Conservation (phyloP, 805 yeast species). For the Saccharomycopsis sp. region DNA sequence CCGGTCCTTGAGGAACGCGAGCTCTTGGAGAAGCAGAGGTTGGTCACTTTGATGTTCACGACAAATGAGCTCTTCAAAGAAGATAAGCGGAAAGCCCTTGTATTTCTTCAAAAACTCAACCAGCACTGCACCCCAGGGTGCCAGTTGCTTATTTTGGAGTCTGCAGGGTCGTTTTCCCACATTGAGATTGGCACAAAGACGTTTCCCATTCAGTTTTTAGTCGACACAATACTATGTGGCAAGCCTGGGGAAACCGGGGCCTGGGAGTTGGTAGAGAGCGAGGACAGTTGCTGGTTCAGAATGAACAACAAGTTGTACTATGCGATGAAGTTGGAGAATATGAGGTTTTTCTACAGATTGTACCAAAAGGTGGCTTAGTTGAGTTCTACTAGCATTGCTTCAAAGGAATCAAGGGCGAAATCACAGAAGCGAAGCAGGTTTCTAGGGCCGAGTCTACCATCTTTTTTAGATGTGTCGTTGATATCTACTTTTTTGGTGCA, state of each 20-base stretch:
- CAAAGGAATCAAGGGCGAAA: too few species aligned
- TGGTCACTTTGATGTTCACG: conserved; percentile 72
- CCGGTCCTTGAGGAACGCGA: conserved; percentile 24
- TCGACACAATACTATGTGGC: conserved; percentile 65
- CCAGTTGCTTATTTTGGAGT: conserved; percentile 60
- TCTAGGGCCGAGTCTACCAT: too few species aligned
- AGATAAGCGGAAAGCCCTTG: conserved; percentile 51
- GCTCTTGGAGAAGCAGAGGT: conserved; percentile 29
- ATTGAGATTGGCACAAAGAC: conserved; percentile 64
- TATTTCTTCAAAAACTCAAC: conserved; percentile 46
- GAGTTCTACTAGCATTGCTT: too few species aligned
- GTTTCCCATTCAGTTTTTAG: conserved; percentile 74
- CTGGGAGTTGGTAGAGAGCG: conserved; percentile 58
- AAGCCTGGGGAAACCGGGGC: conserved; percentile 30
- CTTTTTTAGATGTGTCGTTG: too few species aligned
- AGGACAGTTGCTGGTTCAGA: conserved; percentile 81
- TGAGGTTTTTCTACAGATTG: conserved; percentile 76
- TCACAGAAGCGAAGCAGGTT: too few species aligned
- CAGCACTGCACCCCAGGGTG: conserved; percentile 46
- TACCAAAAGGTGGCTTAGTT: conserved; percentile 54
- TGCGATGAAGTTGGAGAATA: conserved; percentile 67
- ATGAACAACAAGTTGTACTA: conserved; percentile 44
- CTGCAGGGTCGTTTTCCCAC: conserved; percentile 86
- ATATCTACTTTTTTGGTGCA: too few species aligned
- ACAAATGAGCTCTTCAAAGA: conserved; percentile 79